Evolutionary conservation across 257 asterid genomes (phyloP), one percentile per base, ranked within the genome.

Genomic region (Lantana camara): DNA sequence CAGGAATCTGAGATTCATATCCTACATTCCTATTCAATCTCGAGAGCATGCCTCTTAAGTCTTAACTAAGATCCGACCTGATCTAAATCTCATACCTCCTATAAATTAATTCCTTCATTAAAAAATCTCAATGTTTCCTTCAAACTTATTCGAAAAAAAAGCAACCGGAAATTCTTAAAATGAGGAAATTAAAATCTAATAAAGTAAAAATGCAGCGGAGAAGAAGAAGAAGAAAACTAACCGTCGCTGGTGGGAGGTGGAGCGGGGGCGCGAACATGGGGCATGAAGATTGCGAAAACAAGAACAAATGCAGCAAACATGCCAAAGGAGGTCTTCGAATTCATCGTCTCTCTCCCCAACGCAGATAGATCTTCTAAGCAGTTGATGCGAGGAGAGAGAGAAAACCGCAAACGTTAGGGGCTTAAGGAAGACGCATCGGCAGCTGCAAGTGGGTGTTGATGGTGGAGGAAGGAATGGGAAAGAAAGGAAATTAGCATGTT

Each of bases 181-280:
- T 9, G 23, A 35, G 5, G 34, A 63, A 35, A 19, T 3, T 4
- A 4, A 35, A 3, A 1, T 35, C 40, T 2, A 2, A n/a, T n/a
- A n/a, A 53, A 34, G 9, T 4, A 2, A 11, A 3, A 35, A 21
- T 2, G 11, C 3, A 9, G 12, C 14, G 24, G 1, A 27, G 12
- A 20, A 9, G 49, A 16, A 1, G 23, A 2, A 15, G 22, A 13
- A n/a, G 5, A 45, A 58, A 55, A 53, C 73, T 32, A 6, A 89
- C 96, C 95, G 68, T 89, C 91, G 53, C 85, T 84, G 1, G 89
- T 54, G 2, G 95, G 93, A 21, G 90, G 79, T 13, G 93, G 93
- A 32, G 89, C 83, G 4, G 93, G 93, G 64, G 90, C 88, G 10
- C 78, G 82, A 58, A 76, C 84, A 29, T 72, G 71, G 24, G 95